Conservation (phyloP, 2,329 filamentous ascomycete species). For the Tricladium varicosporioides region DNA sequence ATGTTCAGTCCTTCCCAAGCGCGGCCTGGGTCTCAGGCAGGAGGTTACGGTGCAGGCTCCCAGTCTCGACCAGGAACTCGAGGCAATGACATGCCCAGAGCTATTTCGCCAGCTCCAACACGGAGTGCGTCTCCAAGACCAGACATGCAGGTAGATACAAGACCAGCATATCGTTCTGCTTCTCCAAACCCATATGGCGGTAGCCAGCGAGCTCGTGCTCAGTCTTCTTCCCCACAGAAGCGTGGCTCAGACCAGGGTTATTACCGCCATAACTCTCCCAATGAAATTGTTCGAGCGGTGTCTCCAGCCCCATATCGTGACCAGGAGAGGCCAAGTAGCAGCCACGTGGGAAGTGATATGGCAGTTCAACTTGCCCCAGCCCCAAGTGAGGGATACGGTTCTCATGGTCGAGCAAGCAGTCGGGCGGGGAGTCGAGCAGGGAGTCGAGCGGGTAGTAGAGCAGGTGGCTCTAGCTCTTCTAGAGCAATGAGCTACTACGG, state of each 20-base stretch:
- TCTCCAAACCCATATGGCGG: constrained; percentile 64
- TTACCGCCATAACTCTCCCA: constrained; percentile 50
- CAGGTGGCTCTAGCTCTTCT: constrained; percentile 44
- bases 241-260: constrained; percentile 50
- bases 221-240: constrained; percentile 41
- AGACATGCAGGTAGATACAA: constrained; percentile 47
- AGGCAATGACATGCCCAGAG: constrained; percentile 56
- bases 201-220: constrained; percentile 31
- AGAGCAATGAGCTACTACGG: constrained; percentile 54
- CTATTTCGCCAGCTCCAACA: constrained; percentile 66
- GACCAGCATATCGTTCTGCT: constrained; percentile 45
- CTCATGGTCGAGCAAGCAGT: constrained; percentile 47
- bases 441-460: constrained; percentile 31
- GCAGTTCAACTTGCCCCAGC: constrained; percentile 63
- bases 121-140: constrained; percentile 64
- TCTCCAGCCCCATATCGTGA: constrained; percentile 40
- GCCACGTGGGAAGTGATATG: constrained; percentile 45
- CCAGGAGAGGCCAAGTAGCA: constrained; percentile 51
- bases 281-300: constrained; percentile 41
- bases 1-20: constrained; percentile 57
- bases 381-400: constrained; percentile 57
- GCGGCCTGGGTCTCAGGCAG: constrained; percentile 31
- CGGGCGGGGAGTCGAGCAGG: constrained; percentile 43
- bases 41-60: constrained; percentile 34
- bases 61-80: constrained; percentile 58